Conservation (phyloP, 2,329 filamentous ascomycete genomes). For the Pyrenophora seminiperda region DNA sequence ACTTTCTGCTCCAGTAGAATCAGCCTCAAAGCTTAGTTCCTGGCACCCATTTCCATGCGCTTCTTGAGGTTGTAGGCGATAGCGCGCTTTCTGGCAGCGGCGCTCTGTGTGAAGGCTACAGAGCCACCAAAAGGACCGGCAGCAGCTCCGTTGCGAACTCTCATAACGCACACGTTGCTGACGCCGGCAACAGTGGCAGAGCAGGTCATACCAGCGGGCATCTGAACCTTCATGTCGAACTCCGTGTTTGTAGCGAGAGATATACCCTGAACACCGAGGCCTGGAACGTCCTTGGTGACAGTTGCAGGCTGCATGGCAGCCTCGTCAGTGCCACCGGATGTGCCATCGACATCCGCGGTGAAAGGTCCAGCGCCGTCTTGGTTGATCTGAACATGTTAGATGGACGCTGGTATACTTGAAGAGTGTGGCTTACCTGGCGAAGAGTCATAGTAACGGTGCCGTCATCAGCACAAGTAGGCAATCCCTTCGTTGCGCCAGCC, state of each 20-base stretch:
- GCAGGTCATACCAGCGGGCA: constrained; percentile 71
- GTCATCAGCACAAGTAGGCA: constrained; percentile 66
- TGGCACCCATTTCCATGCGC: constrained; percentile 42
- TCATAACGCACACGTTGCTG: constrained; percentile 67
- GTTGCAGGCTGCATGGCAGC: constrained; percentile 64
- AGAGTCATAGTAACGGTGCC: constrained; percentile 68
- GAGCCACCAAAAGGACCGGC: constrained; percentile 71
- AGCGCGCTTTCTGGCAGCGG: constrained; percentile 64
- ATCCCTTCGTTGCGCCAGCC: constrained; percentile 57
- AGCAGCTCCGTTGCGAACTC: constrained; percentile 65
- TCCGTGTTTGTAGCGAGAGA: constrained; percentile 65
- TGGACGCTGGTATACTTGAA: background rate
- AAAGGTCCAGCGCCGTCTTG: constrained; percentile 72
- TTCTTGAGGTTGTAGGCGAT: constrained; percentile 59
- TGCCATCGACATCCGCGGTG: constrained; percentile 64
- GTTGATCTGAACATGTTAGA: constrained; percentile 56
- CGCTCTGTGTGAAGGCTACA: constrained; percentile 67
- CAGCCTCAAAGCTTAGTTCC: constrained; percentile 17
- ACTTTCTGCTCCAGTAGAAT: background rate
- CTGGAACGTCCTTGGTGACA: constrained; percentile 66
- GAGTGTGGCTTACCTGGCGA: constrained; percentile 55
- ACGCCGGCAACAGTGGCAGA: constrained; percentile 64
- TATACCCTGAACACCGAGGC: constrained; percentile 61
- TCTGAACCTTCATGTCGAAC: constrained; percentile 67
- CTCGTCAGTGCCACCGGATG: constrained; percentile 66